These are phyloP conservation scores for Fusarium coffeatum DNA, from an alignment of 2,329 filamentous ascomycete species.

Conservation along the genomic window DNA sequence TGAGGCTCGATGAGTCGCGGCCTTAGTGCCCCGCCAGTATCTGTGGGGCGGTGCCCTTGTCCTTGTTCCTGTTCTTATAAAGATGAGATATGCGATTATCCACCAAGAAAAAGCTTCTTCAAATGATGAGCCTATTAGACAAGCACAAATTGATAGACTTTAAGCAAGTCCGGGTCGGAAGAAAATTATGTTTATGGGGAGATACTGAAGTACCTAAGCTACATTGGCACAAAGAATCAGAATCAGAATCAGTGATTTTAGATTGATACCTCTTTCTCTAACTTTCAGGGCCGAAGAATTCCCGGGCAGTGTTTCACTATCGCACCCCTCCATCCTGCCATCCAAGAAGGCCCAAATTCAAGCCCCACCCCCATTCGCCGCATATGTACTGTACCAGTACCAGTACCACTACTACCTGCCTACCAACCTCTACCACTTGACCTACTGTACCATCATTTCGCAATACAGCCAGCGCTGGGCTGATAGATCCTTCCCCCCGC, in stretches of 20 bases:
- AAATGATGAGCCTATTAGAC: constrained; percentile 9
- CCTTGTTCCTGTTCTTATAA: constrained; percentile 4
- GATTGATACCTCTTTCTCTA: neutral
- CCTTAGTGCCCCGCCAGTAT: constrained; percentile 45
- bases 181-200: neutral
- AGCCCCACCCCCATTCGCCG: constrained; percentile 47
- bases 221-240: neutral
- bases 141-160: neutral
- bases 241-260: neutral
- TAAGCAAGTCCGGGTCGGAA: neutral
- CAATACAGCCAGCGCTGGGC: constrained; percentile 38
- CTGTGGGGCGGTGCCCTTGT: constrained; percentile 38
- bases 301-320: constrained; percentile 45
- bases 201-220: neutral
- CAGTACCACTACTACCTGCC: constrained; percentile 21
- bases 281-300: constrained; percentile 44
- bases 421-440: neutral
- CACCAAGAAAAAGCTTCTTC: constrained; percentile 36
- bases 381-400: constrained; percentile 33
- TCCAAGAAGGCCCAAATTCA: constrained; percentile 24
- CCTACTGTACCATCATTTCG: constrained; percentile 24
- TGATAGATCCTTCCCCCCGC: constrained; percentile 41
- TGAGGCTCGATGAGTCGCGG: constrained; percentile 47
- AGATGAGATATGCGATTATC: constrained; percentile 49
- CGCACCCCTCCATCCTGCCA: constrained; percentile 45